Conservation (phyloP, 768 basidiomycete species). For the Xerocomellus intermedius region DNA sequence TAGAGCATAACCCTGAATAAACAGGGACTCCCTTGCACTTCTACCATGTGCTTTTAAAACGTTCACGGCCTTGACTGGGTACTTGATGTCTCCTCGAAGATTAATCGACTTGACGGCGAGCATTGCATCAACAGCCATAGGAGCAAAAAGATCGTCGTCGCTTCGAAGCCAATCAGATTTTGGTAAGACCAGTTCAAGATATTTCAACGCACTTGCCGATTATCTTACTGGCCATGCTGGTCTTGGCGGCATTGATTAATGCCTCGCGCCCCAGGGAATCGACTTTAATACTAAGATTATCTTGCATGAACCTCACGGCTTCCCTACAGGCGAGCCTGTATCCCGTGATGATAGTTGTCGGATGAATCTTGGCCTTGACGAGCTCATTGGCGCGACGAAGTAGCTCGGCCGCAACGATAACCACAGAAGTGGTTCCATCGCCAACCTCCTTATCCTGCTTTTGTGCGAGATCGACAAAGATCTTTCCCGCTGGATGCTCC, state of each 20-base stretch:
- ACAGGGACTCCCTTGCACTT: conserved; percentile 92
- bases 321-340: conserved; percentile 96
- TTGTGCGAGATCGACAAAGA: conserved; percentile 97
- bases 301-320: conserved; percentile 97
- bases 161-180: conserved; percentile 40
- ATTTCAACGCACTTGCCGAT: conserved; percentile 80
- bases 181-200: neutral
- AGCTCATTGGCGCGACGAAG: conserved; percentile 96
- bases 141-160: conserved; percentile 96
- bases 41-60: conserved; percentile 96
- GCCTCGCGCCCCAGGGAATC: conserved; percentile 90
- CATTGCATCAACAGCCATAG: conserved; percentile 99
- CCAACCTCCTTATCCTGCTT: conserved; percentile 99
- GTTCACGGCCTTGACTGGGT: conserved; percentile 99
- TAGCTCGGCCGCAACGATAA: conserved; percentile 96
- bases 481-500: conserved; percentile 94
- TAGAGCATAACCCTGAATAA: conserved; percentile 93
- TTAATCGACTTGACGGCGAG: conserved; percentile 94
- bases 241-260: conserved; percentile 94
- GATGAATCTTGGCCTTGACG: conserved; percentile 97
- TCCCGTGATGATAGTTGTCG: conserved; percentile 98
- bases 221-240: conserved; percentile 98
- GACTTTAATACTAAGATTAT: conserved; percentile 93
- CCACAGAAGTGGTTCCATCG: conserved; percentile 98
- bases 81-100: conserved; percentile 92